Evolutionary conservation across 1,139 yeast genomes (phyloP).

Genomic region (Yamadazyma sp.): DNA sequence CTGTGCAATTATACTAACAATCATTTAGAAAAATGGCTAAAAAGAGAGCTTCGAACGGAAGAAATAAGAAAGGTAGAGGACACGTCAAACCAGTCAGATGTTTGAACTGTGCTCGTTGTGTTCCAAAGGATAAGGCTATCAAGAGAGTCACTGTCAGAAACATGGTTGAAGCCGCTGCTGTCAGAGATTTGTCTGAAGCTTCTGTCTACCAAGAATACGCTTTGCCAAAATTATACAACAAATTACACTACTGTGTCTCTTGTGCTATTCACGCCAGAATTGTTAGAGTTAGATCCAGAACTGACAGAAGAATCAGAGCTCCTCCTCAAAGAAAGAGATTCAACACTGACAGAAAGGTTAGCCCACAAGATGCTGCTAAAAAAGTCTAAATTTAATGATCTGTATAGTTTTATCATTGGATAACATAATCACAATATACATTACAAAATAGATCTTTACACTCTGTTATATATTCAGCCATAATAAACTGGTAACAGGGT

Average conservation of each 20-base stretch:
- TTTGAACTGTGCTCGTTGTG: slow-evolving; percentile 99
- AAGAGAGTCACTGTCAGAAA: slow-evolving; percentile 99
- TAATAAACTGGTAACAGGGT: no score
- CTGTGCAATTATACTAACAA: slow-evolving; percentile 17
- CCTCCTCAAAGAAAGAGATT: slow-evolving; percentile 99
- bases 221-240: slow-evolving; percentile 98
- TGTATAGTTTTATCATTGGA: slow-evolving; percentile 13
- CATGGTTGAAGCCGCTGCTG: slow-evolving; percentile 99
- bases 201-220: slow-evolving; percentile 99
- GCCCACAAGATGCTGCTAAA: slow-evolving; percentile 98
- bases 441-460: slow-evolving; percentile 1
- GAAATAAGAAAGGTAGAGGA: slow-evolving; percentile 99
- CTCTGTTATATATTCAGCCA: neutral
- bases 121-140: slow-evolving; percentile 99
- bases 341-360: slow-evolving; percentile 94
- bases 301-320: slow-evolving; percentile 97
- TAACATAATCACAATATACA: slow-evolving; percentile 6
- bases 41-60: slow-evolving; percentile 99
- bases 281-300: slow-evolving; percentile 99
- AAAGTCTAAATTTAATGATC: slow-evolving; percentile 49
- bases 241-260: slow-evolving; percentile 99
- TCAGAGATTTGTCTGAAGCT: slow-evolving; percentile 99
- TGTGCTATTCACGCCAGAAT: slow-evolving; percentile 99
- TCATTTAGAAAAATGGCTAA: slow-evolving; percentile 77
- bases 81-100: slow-evolving; percentile 99